Percentiles rank a stretch among this genome's conserved stretches.
Conservation (phyloP, 1,139 yeast genomes). For the Debaryomyces singareniensis region DNA sequence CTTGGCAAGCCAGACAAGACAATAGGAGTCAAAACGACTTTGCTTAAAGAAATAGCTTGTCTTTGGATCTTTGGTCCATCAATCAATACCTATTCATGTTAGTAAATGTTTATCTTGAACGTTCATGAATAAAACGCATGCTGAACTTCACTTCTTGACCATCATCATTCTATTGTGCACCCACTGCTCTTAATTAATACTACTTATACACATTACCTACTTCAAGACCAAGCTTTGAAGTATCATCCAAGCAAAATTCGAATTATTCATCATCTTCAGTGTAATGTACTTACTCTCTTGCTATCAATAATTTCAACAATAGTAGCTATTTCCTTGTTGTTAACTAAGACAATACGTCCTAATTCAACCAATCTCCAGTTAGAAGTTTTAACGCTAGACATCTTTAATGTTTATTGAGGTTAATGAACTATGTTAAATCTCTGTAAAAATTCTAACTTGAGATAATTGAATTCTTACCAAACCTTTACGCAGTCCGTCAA, state of each 20-base stretch:
- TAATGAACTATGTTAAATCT: slow-evolving; percentile 5
- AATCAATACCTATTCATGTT: slow-evolving; percentile 61
- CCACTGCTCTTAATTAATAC: too few relatives aligned
- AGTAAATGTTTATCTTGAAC: slow-evolving; percentile 12
- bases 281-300: slow-evolving; percentile 91
- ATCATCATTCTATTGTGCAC: too few relatives aligned
- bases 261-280: too few relatives aligned
- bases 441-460: not conserved
- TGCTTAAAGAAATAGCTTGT: slow-evolving; percentile 83
- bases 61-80: slow-evolving; percentile 97
- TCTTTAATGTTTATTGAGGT: slow-evolving; percentile 12
- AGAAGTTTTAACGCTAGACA: slow-evolving; percentile 81
- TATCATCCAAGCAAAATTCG: too few relatives aligned
- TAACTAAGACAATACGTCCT: slow-evolving; percentile 96
- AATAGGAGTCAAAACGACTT: slow-evolving; percentile 89
- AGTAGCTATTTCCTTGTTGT: slow-evolving; percentile 81
- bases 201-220: too few relatives aligned
- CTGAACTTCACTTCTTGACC: too few relatives aligned
- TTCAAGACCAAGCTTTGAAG: too few relatives aligned
- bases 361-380: slow-evolving; percentile 99
- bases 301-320: slow-evolving; percentile 98
- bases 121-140: too few relatives aligned
- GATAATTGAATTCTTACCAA: not conserved
- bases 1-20: slow-evolving; percentile 84
- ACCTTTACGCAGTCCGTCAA: not conserved